Conservation (phyloP, 2,329 filamentous ascomycete genomes). For the Colletotrichum agaves region DNA sequence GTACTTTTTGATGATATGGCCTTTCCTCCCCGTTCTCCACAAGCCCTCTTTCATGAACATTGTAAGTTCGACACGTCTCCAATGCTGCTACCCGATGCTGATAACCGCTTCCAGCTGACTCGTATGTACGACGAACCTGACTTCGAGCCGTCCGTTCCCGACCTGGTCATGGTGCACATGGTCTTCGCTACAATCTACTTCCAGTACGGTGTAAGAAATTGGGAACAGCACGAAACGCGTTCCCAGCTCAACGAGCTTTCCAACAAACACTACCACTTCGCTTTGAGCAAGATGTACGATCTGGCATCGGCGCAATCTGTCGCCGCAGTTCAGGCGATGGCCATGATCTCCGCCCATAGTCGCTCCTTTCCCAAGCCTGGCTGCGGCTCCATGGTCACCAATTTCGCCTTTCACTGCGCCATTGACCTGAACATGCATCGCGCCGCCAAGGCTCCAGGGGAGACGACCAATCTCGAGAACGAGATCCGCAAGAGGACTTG, state of each 20-base stretch:
- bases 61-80: constrained; percentile 55
- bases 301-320: constrained; percentile 71
- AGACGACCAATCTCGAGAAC: constrained; percentile 68
- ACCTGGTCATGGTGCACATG: constrained; percentile 80
- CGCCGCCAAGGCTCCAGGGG: constrained; percentile 64
- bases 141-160: constrained; percentile 70
- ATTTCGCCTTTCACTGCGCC: constrained; percentile 73
- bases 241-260: constrained; percentile 70
- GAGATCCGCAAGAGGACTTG: constrained; percentile 83
- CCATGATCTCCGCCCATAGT: constrained; percentile 77
- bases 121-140: constrained; percentile 76
- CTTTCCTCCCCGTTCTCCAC: constrained; percentile 81
- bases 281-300: constrained; percentile 74
- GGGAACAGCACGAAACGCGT: constrained; percentile 63
- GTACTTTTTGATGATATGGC: constrained; percentile 79
- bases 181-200: constrained; percentile 82
- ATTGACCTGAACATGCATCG: constrained; percentile 82
- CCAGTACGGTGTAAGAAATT: constrained; percentile 79
- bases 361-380: constrained; percentile 84
- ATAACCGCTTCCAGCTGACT: constrained; percentile 56
- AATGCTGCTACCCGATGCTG: background rate
- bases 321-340: constrained; percentile 77
- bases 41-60: constrained; percentile 77
- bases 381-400: constrained; percentile 75
- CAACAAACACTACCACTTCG: constrained; percentile 83